Conservation (phyloP, 2,329 filamentous ascomycete species). For the Epichloe hybrida region DNA sequence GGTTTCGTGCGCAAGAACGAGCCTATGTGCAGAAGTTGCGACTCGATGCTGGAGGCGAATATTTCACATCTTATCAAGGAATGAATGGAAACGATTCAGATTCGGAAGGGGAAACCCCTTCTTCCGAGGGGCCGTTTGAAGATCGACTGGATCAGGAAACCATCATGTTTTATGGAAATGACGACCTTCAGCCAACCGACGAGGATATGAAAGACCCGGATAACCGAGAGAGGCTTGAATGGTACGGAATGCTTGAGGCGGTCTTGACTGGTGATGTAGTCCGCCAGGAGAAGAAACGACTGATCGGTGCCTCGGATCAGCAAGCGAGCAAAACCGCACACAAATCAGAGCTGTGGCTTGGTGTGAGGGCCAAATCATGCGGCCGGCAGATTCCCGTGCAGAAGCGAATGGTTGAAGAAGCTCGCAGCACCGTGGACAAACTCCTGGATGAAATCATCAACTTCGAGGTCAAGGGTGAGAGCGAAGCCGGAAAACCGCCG, state of each 20-base stretch:
- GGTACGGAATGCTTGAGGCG: conserved; percentile 95
- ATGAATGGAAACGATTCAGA: conserved; percentile 64
- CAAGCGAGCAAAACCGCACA: conserved; percentile 49
- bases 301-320: conserved; percentile 63
- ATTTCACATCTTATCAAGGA: conserved; percentile 54
- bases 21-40: conserved; percentile 88
- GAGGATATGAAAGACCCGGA: conserved; percentile 82
- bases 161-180: conserved; percentile 82
- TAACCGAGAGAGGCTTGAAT: conserved; percentile 84
- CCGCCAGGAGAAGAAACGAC: conserved; percentile 89
- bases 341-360: conserved; percentile 75
- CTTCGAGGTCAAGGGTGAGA: conserved; percentile 89
- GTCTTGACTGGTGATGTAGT: conserved; percentile 95
- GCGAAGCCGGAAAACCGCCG: conserved; percentile 77
- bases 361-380: conserved; percentile 69
- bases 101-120: conserved; percentile 80
- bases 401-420: conserved; percentile 76
- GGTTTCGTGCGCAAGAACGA: conserved; percentile 58
- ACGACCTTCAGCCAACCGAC: conserved; percentile 73
- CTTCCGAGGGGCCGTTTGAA: conserved; percentile 71
- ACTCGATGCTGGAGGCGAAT: conserved; percentile 52
- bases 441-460: conserved; percentile 78
- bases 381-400: conserved; percentile 77
- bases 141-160: conserved; percentile 86
- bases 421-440: conserved; percentile 57